Evolutionary conservation across 495 filamentous ascomycete genomes (phyloP), one percentile per base, ranked within the genome.

Genomic region (Amphirosellinia nigrospora): DNA sequence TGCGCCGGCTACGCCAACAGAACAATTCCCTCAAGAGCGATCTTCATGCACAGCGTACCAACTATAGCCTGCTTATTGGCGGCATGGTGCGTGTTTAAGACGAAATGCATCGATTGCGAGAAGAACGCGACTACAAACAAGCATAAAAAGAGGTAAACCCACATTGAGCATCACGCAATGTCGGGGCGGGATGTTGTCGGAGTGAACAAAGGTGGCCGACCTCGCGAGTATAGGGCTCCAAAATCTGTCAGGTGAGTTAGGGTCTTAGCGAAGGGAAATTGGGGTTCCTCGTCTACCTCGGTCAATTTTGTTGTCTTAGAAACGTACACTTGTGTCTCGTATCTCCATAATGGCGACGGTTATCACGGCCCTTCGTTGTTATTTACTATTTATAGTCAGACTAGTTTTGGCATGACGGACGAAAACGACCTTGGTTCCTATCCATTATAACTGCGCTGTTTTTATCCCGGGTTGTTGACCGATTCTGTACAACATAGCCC

Each of bases 11-110:
- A 30, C 21, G 36, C 5, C 36, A 19, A 60, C 36, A 30, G 30
- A 60, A 60, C 36, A 5, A 60, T 60, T 60, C 26, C 55, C 36
- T 60, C 55, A 21, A 60, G n/a, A 34, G n/a, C n/a, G 36, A 60
- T 7, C 55, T 60, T 32, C 36, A 19, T 21, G 55, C 10, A 23
- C 36, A 60, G 36, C 23, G 23, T 6, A 60, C 36, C 10, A 26
- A 60, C 36, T 60, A 60, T 32, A 60, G 55, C 55, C 55, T 60
- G 36, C 11, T 60, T 32, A 30, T 30, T n/a, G n/a, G n/a, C n/a
- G n/a, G n/a, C n/a, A n/a, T 21, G 55, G 55, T 23, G 11, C 30
- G 30, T 6, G n/a, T 34, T 13, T 60, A 11, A 5, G 28, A 60
- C 28, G 55, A 39, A 19, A 60, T 28, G 11, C 36, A 30, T 4